Percentiles rank a stretch among this genome's conserved stretches.
phyloP scores from a whole-genome alignment of 768 basidiomycete genomes.

The button mushroom (Agaricus bisporus) region DNA sequence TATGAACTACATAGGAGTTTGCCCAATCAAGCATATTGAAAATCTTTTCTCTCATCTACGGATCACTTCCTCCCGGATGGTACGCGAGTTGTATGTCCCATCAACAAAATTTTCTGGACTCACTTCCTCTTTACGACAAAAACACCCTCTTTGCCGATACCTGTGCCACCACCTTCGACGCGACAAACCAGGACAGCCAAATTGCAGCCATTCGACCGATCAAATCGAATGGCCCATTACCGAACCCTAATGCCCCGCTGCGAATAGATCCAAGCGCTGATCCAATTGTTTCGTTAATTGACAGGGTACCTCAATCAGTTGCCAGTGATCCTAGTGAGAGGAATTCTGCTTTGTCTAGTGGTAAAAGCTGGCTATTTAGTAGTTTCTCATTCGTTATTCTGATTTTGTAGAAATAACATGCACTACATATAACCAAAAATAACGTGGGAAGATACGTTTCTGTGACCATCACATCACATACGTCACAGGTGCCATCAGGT shows the following conservation, averaged over 20 bases:
- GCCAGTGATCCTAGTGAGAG: no score
- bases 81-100: slow-evolving; percentile 21
- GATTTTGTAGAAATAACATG: no score
- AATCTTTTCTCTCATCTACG: slow-evolving; percentile 19
- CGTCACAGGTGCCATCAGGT: no score
- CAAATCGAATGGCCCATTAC: neutral
- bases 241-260: neutral
- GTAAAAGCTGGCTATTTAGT: no score
- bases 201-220: neutral
- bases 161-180: slow-evolving; percentile 17
- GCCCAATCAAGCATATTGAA: slow-evolving; percentile 24
- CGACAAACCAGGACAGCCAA: no score
- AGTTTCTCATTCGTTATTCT: no score
- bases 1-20: slow-evolving; percentile 18
- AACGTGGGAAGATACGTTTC: no score
- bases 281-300: no score
- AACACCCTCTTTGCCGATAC: slow-evolving; percentile 22
- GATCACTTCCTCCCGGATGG: slow-evolving; percentile 20
- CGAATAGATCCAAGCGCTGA: neutral
- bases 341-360: no score
- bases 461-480: no score
- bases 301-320: no score
- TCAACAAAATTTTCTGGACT: slow-evolving; percentile 20
- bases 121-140: slow-evolving; percentile 18
- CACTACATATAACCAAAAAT: no score